These are phyloP conservation scores for Henckelia pumila DNA, from an alignment of 257 asterid species.

Conservation along the genomic window DNA sequence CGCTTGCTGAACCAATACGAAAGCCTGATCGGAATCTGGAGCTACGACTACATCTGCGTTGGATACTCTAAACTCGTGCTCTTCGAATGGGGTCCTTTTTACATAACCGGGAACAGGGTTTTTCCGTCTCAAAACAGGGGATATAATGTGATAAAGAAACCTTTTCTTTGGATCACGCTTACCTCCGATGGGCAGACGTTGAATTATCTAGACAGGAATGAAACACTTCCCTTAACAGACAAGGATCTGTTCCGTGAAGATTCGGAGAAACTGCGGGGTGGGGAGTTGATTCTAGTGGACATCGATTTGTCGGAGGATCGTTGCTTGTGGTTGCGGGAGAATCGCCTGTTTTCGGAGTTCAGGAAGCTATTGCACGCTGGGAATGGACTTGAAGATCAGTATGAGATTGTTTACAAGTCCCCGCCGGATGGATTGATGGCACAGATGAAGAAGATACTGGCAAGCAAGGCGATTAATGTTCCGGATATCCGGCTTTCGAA, in stretches of 20 bases:
- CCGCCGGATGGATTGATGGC: slow-evolving; percentile 67
- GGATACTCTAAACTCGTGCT: slow-evolving; percentile 35
- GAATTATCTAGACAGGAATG: slow-evolving; percentile 63
- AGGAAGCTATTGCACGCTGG: slow-evolving; percentile 34
- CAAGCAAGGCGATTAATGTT: slow-evolving; percentile 65
- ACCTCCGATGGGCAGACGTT: slow-evolving; percentile 54
- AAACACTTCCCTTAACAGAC: slow-evolving; percentile 41
- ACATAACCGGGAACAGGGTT: slow-evolving; percentile 63
- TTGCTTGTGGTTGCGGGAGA: slow-evolving; percentile 56
- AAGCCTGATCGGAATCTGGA: no score
- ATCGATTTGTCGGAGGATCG: slow-evolving; percentile 61
- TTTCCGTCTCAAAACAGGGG: slow-evolving; percentile 47
- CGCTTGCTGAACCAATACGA: no score
- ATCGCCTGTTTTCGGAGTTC: slow-evolving; percentile 29
- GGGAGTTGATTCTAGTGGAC: slow-evolving; percentile 54
- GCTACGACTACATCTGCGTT: no score
- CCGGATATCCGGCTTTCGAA: slow-evolving; percentile 65
- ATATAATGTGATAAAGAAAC: slow-evolving; percentile 55
- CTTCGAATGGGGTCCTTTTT: slow-evolving; percentile 31
- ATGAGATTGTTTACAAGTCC: slow-evolving; percentile 51
- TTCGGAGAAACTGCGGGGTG: slow-evolving; percentile 33
- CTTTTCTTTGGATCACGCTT: slow-evolving; percentile 62
- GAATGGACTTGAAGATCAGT: slow-evolving; percentile 49
- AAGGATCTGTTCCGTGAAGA: slow-evolving; percentile 37
- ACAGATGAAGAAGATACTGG: slow-evolving; percentile 77